Evolutionary conservation across 352 stramenopile genomes (phyloP), one percentile per base, ranked within the genome.

Genomic region (Pythium apleroticum): DNA sequence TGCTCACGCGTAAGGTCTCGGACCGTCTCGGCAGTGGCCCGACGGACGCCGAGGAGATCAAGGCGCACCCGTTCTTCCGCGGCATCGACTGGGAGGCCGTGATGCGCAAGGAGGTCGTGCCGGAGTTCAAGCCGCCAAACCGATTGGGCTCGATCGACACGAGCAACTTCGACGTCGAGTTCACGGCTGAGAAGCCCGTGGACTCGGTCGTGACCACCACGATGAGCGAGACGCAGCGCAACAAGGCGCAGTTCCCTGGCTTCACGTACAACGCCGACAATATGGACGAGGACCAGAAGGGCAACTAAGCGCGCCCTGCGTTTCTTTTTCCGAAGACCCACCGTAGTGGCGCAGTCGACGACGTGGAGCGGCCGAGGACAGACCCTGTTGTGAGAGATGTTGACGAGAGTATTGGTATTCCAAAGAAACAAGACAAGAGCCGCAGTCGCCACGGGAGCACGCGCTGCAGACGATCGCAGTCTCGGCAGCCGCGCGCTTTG

Each of bases 101-200:
- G 25, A 77, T 93, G 57, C 76, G 78, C 48, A 96, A 97, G 71
- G 83, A 96, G 69, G 76, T 97, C 48, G 75, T 87, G 56, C 91
- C 94, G 0, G 90, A 97, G 71, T 98, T 97, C 73, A 96, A 97
- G 75, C 89, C 91, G 50, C 90, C 89, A 41, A 92, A 93, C 75
- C 80, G 82, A 50, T 78, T 95, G 65, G 88, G 88, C 39, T 94
- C 84, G 54, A 92, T 96, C 66, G 93, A 98, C 76, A 97, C 91
- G 58, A 93, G 87, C 76, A 98, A 98, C 75, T 97, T 98, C 65
- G 85, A 97, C 69, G 79, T 97, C 48, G 92, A 98, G 63, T 98
- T 98, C 65, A 98, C 94, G 57, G 78, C 71, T 48, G 91, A 98
- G 66, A 94, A 93, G 59, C 89, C 94, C 10, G 88, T 95, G 52